Percentiles rank a stretch among this genome's conserved stretches.
Evolutionary conservation across 139 green algal genomes (phyloP).

Genomic region (Chlamydomonas sp.): DNA sequence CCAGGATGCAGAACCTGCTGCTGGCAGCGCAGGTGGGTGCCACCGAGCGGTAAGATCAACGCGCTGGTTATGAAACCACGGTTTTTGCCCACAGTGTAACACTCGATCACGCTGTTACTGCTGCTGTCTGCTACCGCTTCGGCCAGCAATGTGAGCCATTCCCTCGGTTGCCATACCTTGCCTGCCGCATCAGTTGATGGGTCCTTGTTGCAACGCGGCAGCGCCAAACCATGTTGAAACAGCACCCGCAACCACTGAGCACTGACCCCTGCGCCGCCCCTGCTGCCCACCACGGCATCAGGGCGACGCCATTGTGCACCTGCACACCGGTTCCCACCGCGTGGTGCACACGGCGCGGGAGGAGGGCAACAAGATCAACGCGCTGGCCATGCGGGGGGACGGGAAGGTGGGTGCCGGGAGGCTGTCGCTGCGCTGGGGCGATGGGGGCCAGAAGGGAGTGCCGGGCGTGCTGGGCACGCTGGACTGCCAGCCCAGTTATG

Average conservation of each 20-base stretch:
- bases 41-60: no score
- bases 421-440: no score
- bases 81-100: no score
- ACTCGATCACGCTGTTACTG: no score
- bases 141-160: no score
- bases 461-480: neutral
- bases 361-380: constrained; percentile 51
- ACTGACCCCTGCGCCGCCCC: no score
- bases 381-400: constrained; percentile 34
- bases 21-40: constrained; percentile 39
- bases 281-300: neutral
- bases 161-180: neutral
- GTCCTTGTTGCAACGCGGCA: neutral
- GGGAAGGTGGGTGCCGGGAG: constrained; percentile 13
- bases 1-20: constrained; percentile 38
- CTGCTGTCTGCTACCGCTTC: no score
- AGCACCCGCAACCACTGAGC: no score
- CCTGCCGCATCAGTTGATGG: neutral
- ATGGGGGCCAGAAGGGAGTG: no score
- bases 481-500: no score
- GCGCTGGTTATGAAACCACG: no score
- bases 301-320: constrained; percentile 46
- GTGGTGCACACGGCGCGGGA: constrained; percentile 41
- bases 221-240: no score
- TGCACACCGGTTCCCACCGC: constrained; percentile 40